Conservation (phyloP, 2,329 filamentous ascomycete species). For the Macrophomina pseudophaseolina region DNA sequence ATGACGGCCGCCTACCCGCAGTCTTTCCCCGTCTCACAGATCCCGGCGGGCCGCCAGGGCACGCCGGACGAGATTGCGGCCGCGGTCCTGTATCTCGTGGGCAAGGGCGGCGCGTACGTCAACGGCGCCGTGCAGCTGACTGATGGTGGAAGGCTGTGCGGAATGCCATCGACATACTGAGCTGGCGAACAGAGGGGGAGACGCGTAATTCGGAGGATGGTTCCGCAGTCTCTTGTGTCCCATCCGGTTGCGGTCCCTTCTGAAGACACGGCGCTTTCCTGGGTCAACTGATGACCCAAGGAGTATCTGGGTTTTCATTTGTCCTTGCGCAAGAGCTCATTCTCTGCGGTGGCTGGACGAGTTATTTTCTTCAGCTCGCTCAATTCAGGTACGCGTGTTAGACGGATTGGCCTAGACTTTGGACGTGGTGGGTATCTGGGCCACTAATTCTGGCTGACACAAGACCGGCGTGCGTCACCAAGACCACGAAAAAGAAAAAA, state of each 20-base stretch:
- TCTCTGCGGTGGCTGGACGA: background rate
- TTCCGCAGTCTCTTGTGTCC: too few relatives aligned
- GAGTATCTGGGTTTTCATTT: background rate
- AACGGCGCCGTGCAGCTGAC: slow-evolving; percentile 59
- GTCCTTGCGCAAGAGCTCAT: background rate
- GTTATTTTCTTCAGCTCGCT: background rate
- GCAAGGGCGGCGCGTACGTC: slow-evolving; percentile 57
- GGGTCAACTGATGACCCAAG: too few relatives aligned
- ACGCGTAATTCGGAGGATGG: background rate
- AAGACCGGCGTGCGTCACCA: background rate
- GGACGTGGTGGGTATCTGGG: background rate
- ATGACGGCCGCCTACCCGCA: slow-evolving; percentile 46
- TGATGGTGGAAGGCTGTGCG: slow-evolving; percentile 50
- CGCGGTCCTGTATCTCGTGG: slow-evolving; percentile 57
- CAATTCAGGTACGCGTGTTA: background rate
- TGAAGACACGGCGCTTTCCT: too few relatives aligned
- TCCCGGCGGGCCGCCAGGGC: slow-evolving; percentile 50
- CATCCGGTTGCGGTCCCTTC: too few relatives aligned
- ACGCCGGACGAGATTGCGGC: slow-evolving; percentile 55
- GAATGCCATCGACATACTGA: slow-evolving; percentile 43
- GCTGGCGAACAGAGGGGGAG: background rate
- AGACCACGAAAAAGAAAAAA: background rate
- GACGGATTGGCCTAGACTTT: background rate
- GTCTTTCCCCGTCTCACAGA: slow-evolving; percentile 40
- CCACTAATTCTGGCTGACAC: background rate